A percentile compares a stretch with the other conserved stretches of the same genome.
Conservation (phyloP, 2,329 filamentous ascomycete genomes). For the Calonectria multiphialidica region DNA sequence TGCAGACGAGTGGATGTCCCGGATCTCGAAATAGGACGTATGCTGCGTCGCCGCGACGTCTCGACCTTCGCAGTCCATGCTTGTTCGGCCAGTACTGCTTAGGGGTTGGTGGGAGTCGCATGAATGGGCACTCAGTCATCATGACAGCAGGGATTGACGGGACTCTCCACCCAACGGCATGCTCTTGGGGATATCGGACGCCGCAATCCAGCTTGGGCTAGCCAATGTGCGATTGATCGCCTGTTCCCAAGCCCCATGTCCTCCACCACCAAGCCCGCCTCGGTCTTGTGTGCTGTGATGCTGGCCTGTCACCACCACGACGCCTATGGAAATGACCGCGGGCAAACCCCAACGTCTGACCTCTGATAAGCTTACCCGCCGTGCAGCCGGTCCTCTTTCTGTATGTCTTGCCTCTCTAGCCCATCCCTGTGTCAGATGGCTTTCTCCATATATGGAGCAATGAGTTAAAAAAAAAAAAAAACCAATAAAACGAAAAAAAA, state of each 20-base stretch:
- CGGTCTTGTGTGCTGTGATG: not conserved
- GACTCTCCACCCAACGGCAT: not conserved
- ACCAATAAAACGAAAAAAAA: no score
- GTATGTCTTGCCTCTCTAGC: conserved; percentile 1
- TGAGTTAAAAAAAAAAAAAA: not conserved
- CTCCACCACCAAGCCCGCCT: not conserved
- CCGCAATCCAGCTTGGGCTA: not conserved
- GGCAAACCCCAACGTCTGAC: conserved; percentile 4
- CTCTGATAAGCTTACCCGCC: conserved; percentile 15
- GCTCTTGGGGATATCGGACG: not conserved
- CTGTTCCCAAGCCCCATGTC: not conserved
- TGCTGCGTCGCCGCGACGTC: conserved; percentile 2
- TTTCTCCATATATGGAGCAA: not conserved
- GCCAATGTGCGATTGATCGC: conserved; percentile 8
- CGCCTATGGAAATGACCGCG: not conserved
- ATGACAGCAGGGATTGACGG: conserved; percentile 1
- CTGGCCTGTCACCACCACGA: not conserved
- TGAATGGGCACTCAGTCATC: conserved; percentile 11
- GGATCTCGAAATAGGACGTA: conserved; percentile 16
- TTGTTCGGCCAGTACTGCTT: conserved; percentile 14
- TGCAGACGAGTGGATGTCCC: conserved; percentile 20
- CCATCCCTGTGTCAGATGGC: conserved; percentile 2
- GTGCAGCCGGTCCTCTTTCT: not conserved
- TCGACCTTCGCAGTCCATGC: not conserved
- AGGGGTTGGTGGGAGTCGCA: conserved; percentile 1